Percentiles rank a stretch among this genome's conserved stretches.
Evolutionary conservation across 2,329 filamentous ascomycete species (phyloP).

Genomic region (Fusarium penzigii): DNA sequence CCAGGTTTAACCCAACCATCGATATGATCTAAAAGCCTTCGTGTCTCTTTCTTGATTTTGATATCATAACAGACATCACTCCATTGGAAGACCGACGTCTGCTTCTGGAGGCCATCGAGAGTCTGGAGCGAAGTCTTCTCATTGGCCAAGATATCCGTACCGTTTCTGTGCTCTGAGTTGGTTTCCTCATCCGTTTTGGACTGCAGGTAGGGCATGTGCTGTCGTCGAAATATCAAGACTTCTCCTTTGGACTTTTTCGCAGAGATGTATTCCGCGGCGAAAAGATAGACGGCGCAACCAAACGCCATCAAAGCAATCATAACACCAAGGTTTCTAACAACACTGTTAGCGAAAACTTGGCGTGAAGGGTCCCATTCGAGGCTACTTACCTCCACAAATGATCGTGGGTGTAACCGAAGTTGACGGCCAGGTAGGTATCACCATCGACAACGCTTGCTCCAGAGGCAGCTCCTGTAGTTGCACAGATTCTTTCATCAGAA

Average conservation of each 20-base stretch:
- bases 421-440: conserved; percentile 44
- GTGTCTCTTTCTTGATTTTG: conserved; percentile 61
- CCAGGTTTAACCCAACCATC: conserved; percentile 75
- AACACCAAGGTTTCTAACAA: conserved; percentile 54
- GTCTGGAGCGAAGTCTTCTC: neutral
- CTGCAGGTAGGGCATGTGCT: conserved; percentile 21
- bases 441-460: conserved; percentile 48
- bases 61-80: conserved; percentile 71
- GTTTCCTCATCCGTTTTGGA: conserved; percentile 4
- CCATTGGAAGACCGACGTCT: conserved; percentile 61
- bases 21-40: conserved; percentile 67
- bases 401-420: conserved; percentile 46
- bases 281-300: conserved; percentile 47
- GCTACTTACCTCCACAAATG: conserved; percentile 45
- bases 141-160: no score
- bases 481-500: no score
- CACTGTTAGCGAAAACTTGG: no score
- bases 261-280: conserved; percentile 46
- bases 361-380: no score
- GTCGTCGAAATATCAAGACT: conserved; percentile 58
- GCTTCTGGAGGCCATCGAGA: neutral
- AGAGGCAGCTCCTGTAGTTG: conserved; percentile 40
- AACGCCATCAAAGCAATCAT: conserved; percentile 50
- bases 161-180: neutral
- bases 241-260: conserved; percentile 59